Conservation (phyloP, 164 flowering plant species). For the Pachysandra terminalis region DNA sequence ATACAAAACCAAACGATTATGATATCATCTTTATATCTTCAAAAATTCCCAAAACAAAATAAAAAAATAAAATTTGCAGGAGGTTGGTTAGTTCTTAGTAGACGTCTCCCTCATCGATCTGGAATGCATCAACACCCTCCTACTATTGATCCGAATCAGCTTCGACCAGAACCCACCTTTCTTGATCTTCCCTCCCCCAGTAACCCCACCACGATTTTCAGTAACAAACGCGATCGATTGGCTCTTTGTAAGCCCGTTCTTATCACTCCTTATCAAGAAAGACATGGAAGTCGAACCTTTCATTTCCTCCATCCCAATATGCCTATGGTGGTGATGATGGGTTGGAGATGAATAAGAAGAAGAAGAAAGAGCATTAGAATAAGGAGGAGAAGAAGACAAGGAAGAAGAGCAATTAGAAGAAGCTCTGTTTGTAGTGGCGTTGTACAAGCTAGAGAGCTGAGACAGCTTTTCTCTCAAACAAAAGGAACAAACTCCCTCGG, state of each 20-base stretch:
- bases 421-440: not conserved
- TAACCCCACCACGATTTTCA: slow-evolving; percentile 12
- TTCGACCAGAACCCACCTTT: slow-evolving; percentile 58
- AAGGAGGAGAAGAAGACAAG: too few relatives aligned
- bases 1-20: too few relatives aligned
- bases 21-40: too few relatives aligned
- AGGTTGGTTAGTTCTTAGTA: too few relatives aligned
- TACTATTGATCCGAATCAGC: slow-evolving; percentile 25
- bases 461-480: slow-evolving; percentile 31
- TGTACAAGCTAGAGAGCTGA: slow-evolving; percentile 12
- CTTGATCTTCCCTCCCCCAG: slow-evolving; percentile 24
- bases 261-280: slow-evolving; percentile 10
- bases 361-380: slow-evolving; percentile 8
- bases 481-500: slow-evolving; percentile 28
- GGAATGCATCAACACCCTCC: slow-evolving; percentile 19
- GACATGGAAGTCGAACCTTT: slow-evolving; percentile 14
- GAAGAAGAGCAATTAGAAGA: too few relatives aligned
- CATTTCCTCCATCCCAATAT: not conserved
- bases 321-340: not conserved
- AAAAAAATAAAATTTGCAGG: too few relatives aligned
- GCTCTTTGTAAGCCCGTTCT: slow-evolving; percentile 33
- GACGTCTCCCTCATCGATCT: slow-evolving; percentile 10
- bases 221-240: slow-evolving; percentile 36
- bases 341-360: slow-evolving; percentile 10
- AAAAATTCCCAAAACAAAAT: too few relatives aligned